These are phyloP conservation scores for Podospora appendiculata DNA, from an alignment of 495 filamentous ascomycete genomes.

Conservation along the genomic window DNA sequence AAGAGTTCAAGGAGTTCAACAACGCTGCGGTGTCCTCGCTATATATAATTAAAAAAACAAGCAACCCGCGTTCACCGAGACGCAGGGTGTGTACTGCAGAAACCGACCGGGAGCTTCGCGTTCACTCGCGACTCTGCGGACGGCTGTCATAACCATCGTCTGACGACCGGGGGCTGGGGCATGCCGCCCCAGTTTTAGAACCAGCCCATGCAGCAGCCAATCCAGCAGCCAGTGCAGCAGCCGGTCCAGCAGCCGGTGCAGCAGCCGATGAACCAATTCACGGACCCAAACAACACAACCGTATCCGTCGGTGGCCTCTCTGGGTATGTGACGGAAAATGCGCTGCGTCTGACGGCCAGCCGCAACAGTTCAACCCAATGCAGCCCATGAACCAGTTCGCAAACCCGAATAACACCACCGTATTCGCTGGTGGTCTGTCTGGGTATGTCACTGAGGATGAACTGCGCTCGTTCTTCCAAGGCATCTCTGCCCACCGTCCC, in stretches of 20 bases:
- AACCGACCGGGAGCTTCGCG: constrained; percentile 98
- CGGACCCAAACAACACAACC: constrained; percentile 98
- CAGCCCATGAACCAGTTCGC: constrained; percentile 99
- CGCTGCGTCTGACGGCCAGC: constrained; percentile 26
- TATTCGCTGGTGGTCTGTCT: constrained; percentile 95
- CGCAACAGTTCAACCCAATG: constrained; percentile 34
- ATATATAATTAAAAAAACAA: no score
- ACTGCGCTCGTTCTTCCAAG: constrained; percentile 98
- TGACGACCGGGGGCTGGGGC: constrained; percentile 32
- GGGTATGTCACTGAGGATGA: constrained; percentile 99
- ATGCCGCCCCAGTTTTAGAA: constrained; percentile 25
- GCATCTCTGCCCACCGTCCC: constrained; percentile 97
- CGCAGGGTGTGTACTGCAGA: constrained; percentile 99
- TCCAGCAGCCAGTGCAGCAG: constrained; percentile 49
- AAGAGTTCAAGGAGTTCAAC: no score
- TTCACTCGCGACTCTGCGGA: constrained; percentile 86
- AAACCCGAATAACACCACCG: constrained; percentile 98
- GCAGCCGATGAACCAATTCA: constrained; percentile 90
- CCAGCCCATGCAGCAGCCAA: constrained; percentile 28
- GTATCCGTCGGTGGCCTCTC: constrained; percentile 97
- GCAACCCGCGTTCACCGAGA: constrained; percentile 62
- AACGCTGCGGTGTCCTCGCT: no score
- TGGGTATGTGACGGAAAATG: constrained; percentile 98
- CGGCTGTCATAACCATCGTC: constrained; percentile 15
- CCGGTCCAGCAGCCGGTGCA: no score